Percentiles rank a stretch among this genome's conserved stretches.
These are phyloP conservation scores for Mortierella sp. DNA, from an alignment of 371 early-diverging fungal genomes.

Conservation along the genomic window DNA sequence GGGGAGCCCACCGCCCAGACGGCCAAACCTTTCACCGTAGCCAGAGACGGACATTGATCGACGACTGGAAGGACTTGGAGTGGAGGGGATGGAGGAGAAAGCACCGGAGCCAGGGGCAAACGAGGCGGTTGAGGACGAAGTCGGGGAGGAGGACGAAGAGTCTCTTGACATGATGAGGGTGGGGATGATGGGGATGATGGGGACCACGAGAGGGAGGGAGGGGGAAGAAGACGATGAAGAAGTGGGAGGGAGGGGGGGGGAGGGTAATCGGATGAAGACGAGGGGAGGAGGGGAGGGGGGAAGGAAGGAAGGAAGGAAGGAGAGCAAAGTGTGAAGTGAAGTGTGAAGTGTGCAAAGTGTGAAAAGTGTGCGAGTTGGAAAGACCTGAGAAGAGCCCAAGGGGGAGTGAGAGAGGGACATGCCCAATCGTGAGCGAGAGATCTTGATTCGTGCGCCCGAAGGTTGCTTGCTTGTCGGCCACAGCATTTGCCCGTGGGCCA, in stretches of 20 bases:
- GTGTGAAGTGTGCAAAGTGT: background rate
- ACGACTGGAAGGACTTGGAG: constrained; percentile 28
- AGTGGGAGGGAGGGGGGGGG: background rate
- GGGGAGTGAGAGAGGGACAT: too few species aligned
- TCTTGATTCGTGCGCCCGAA: too few species aligned
- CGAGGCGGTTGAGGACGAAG: constrained; percentile 9
- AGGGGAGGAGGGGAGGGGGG: background rate
- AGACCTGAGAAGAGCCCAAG: background rate
- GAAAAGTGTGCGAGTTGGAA: background rate
- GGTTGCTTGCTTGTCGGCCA: too few species aligned
- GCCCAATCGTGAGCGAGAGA: too few species aligned
- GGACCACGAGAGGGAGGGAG: background rate
- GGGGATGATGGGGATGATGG: background rate
- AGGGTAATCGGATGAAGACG: background rate
- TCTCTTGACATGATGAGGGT: constrained; percentile 28
- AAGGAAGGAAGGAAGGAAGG: background rate
- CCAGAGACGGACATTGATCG: constrained; percentile 33
- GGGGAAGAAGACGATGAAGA: background rate
- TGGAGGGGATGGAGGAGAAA: background rate
- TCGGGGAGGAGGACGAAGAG: constrained; percentile 4
- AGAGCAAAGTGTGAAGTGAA: background rate
- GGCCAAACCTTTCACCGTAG: constrained; percentile 41
- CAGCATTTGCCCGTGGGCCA: too few species aligned
- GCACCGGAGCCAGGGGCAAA: constrained; percentile 7
- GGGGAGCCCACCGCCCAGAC: constrained; percentile 33